phyloP scores from a whole-genome alignment of 768 basidiomycete species.

The Pilatotrama ljubarskyi region DNA sequence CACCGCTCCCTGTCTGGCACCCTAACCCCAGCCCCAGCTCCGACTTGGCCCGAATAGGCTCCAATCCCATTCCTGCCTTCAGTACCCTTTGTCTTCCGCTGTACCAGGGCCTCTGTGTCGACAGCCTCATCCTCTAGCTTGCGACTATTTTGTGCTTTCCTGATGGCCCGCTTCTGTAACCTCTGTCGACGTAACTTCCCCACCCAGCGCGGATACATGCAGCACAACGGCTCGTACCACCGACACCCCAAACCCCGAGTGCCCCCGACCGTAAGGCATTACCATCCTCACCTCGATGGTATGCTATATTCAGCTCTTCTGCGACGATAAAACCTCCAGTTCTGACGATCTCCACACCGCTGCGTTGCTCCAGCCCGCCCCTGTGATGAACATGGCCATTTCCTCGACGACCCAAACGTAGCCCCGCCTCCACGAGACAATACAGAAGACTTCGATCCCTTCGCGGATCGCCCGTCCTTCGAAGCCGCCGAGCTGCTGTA shows the following conservation, averaged over 20 bases:
- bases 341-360: no score
- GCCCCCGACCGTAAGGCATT: background rate
- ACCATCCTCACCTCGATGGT: background rate
- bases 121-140: no score
- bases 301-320: background rate
- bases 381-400: constrained; percentile 2
- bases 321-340: no score
- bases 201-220: background rate
- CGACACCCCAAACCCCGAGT: background rate
- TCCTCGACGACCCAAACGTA: background rate
- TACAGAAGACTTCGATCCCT: constrained; percentile 16
- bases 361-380: background rate
- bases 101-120: no score
- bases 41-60: background rate
- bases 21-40: background rate
- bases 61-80: background rate
- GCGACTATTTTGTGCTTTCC: background rate
- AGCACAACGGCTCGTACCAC: background rate
- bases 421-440: constrained; percentile 8
- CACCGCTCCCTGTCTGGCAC: background rate
- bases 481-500: constrained; percentile 16
- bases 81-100: background rate
- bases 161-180: background rate
- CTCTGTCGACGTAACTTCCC: background rate
- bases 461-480: constrained; percentile 12